These are phyloP conservation scores for Aspergillus sclerotioniger DNA, from an alignment of 495 filamentous ascomycete species.

Conservation along the genomic window DNA sequence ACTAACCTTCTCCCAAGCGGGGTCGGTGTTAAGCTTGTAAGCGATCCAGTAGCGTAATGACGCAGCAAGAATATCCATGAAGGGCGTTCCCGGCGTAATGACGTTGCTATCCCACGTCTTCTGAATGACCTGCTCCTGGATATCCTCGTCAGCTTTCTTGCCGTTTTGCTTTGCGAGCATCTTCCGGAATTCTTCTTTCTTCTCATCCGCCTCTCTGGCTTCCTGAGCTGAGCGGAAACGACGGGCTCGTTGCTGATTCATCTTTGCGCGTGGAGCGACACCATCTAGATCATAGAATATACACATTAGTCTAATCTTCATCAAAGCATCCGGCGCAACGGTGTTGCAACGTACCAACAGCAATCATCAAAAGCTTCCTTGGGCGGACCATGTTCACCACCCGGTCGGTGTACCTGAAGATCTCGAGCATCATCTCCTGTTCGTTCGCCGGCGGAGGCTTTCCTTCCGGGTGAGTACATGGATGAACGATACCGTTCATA, in stretches of 20 bases:
- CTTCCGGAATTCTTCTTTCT: slow-evolving; percentile 81
- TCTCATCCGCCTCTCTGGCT: slow-evolving; percentile 87
- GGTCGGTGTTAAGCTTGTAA: slow-evolving; percentile 96
- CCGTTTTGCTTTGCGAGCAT: slow-evolving; percentile 70
- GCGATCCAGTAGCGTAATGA: slow-evolving; percentile 93
- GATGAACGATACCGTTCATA: slow-evolving; percentile 99
- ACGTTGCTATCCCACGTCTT: slow-evolving; percentile 97
- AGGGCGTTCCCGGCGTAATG: slow-evolving; percentile 96
- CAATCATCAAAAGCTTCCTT: slow-evolving; percentile 93
- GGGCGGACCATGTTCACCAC: slow-evolving; percentile 98
- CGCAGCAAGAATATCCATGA: slow-evolving; percentile 95
- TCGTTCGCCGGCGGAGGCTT: slow-evolving; percentile 86
- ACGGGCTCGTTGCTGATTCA: slow-evolving; percentile 94
- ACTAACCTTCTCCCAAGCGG: slow-evolving; percentile 81
- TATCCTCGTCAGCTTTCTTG: slow-evolving; percentile 56
- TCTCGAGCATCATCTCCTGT: slow-evolving; percentile 98
- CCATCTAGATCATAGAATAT: slow-evolving; percentile 58
- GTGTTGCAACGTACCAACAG: slow-evolving; percentile 70
- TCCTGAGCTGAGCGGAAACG: slow-evolving; percentile 92
- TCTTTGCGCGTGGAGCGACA: slow-evolving; percentile 90
- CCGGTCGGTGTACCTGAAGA: slow-evolving; percentile 95
- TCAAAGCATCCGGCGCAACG: background rate
- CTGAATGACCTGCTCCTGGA: slow-evolving; percentile 65
- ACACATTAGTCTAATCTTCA: background rate
- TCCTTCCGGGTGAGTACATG: slow-evolving; percentile 96